Evolutionary conservation across 331 rosid species (phyloP).

Genomic region (Pyracantha coccinea): DNA sequence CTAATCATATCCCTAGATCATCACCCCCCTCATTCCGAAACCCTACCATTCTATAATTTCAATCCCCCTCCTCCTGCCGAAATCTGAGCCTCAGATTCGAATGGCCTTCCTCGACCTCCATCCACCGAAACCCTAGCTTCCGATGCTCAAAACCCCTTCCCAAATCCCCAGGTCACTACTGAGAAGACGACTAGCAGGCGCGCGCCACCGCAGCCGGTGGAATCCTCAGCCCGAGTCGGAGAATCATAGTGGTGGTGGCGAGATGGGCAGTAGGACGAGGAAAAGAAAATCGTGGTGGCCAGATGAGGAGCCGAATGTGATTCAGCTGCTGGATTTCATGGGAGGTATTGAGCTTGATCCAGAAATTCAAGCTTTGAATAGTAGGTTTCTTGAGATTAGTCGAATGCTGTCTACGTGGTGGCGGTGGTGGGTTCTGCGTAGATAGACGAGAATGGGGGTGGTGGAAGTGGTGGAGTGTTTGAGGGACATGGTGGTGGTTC

Average conservation of each 20-base stretch:
- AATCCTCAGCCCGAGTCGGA: slow-evolving; percentile 90
- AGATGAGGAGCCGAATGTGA: slow-evolving; percentile 78
- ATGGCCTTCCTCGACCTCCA: neutral
- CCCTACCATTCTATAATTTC: neutral
- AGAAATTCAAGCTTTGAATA: slow-evolving; percentile 91
- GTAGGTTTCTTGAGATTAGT: slow-evolving; percentile 92
- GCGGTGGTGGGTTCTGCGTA: neutral
- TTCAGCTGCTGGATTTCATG: slow-evolving; percentile 96
- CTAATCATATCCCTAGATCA: slow-evolving; percentile 21
- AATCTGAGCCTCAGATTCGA: neutral
- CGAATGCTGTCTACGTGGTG: slow-evolving; percentile 54
- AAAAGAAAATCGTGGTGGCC: slow-evolving; percentile 96
- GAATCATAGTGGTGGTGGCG: slow-evolving; percentile 47
- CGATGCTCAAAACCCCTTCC: neutral
- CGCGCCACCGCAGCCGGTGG: slow-evolving; percentile 85
- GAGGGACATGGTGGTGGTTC: slow-evolving; percentile 34
- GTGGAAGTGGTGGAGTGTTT: neutral
- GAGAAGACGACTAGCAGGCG: slow-evolving; percentile 59
- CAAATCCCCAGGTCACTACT: neutral
- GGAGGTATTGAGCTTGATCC: slow-evolving; percentile 97
- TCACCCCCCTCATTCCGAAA: slow-evolving; percentile 14
- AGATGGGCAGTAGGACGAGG: slow-evolving; percentile 44
- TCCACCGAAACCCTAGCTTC: neutral
- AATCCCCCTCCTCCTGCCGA: slow-evolving; percentile 11
- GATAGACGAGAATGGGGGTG: neutral